Evolutionary conservation across 345 rosid species (phyloP), one percentile per base, ranked within the genome.

Genomic region (Boechera divaricarpa): DNA sequence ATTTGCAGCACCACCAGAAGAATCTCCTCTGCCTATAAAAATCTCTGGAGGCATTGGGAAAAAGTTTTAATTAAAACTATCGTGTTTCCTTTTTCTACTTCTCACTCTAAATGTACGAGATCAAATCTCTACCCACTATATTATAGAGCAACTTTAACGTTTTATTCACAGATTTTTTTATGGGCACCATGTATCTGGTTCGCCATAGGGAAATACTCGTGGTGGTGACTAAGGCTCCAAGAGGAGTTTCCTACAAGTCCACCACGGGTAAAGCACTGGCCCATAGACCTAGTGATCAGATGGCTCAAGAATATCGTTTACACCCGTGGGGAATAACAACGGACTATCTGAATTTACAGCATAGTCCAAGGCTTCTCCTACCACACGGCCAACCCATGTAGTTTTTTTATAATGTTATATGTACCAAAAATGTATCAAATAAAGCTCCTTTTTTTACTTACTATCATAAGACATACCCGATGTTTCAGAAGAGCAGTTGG

Each of bases 1-100:
- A 79, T 89, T 89, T 63, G 96, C 91, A 83, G 91, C 88, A 66
- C 94, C 96, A 33, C 97, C 92, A 52, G 96, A 93, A 47, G 97
- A 88, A 85, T 87, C 94, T 48, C 96, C 98, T 82, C 91, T 94
- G 55, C 89, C 97, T 77, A 88, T 87, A 76, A 83, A 87, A 76
- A 81, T 86, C 79, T 92, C 98, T 91, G 87, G 81, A 82, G 65
- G 60, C 36, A 77, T 77, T 70, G 76, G 62, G 32, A 28, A 64
- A 45, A 13, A 32, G 2, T 45, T 75, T 26, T 18, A 12, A 64
- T 56, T 56, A 77, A 64, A 38, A 53, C 41, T 55, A 63, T 49
- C n/a, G 39, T 55, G 10, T 28, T 69, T 42, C 21, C 56, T 15
- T 29, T 12, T 52, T 44, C 64, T 77, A 63, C 24, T 29, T 38